Conservation (phyloP, 257 asterid species). For the Solanum gracilifrons region DNA sequence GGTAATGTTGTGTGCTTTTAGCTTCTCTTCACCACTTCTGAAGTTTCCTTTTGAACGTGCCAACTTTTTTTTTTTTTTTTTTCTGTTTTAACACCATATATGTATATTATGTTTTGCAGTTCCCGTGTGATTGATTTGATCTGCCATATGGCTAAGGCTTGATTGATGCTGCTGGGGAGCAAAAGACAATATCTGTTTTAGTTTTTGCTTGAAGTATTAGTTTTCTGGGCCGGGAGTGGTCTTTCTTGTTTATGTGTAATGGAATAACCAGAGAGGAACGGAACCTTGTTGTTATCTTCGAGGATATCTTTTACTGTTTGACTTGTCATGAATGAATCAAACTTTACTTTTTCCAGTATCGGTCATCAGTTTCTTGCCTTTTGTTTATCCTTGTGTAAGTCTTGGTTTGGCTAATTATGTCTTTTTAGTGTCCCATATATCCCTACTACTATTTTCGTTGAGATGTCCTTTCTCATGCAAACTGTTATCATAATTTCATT, state of each 20-base stretch:
- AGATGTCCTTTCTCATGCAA: no score
- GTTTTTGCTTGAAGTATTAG: neutral
- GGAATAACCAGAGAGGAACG: neutral
- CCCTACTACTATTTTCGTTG: neutral
- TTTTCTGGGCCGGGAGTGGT: neutral
- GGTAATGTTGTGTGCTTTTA: constrained; percentile 11
- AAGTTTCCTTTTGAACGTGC: no score
- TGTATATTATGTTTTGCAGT: constrained; percentile 22
- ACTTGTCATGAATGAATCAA: neutral
- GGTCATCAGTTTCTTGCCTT: neutral
- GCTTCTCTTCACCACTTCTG: neutral
- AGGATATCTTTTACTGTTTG: neutral
- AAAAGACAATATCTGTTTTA: neutral
- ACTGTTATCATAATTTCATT: neutral
- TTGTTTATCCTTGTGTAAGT: neutral
- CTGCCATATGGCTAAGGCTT: constrained; percentile 36
- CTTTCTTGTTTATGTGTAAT: neutral
- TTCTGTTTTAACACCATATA: neutral
- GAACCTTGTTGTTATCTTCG: neutral
- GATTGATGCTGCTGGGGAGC: neutral
- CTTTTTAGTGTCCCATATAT: no score
- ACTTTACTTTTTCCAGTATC: neutral
- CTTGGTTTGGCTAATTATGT: no score
- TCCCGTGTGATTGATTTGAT: constrained; percentile 62
- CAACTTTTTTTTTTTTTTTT: neutral